phyloP scores from a whole-genome alignment of 148 eudicot species.

The Camellia japonica region DNA sequence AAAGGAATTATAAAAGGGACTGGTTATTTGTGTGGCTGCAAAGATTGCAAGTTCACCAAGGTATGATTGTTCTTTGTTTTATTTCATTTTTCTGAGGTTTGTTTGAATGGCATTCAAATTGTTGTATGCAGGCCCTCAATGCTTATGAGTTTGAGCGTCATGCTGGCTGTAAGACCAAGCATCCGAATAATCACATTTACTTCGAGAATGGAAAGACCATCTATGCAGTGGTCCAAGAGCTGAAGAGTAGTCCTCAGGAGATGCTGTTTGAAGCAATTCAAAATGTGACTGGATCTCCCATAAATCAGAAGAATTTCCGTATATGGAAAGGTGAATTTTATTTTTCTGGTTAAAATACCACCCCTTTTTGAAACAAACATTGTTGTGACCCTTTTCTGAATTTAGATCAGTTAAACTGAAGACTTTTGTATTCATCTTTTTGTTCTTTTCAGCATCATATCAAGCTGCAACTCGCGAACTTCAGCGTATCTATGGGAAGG shows the following conservation, averaged over 20 bases:
- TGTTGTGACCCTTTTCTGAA: not conserved
- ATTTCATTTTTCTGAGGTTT: not conserved
- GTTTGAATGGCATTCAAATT: not conserved
- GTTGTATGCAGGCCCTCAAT: conserved; percentile 12
- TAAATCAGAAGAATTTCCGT: conserved; percentile 17
- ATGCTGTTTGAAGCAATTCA: conserved; percentile 19
- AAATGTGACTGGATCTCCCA: conserved; percentile 14
- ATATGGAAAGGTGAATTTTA: conserved; percentile 15
- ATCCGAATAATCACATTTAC: conserved; percentile 22
- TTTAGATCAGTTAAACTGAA: not conserved
- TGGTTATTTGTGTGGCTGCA: conserved; percentile 18
- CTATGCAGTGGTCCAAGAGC: conserved; percentile 17
- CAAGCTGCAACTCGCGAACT: conserved; percentile 14
- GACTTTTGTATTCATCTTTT: not conserved
- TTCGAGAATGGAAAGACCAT: conserved; percentile 24
- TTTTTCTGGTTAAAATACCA: not conserved
- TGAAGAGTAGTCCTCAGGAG: conserved; percentile 21
- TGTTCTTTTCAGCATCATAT: conserved; percentile 19
- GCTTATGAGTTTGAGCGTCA: conserved; percentile 20
- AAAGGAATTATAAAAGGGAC: conserved; percentile 12
- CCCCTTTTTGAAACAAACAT: not conserved
- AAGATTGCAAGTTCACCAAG: conserved; percentile 14
- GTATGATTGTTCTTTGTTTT: not conserved
- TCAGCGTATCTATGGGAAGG: conserved; percentile 15
- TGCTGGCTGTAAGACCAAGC: conserved; percentile 22